Conservation (phyloP, 2,329 filamentous ascomycete genomes). For the Penicillium sp. region DNA sequence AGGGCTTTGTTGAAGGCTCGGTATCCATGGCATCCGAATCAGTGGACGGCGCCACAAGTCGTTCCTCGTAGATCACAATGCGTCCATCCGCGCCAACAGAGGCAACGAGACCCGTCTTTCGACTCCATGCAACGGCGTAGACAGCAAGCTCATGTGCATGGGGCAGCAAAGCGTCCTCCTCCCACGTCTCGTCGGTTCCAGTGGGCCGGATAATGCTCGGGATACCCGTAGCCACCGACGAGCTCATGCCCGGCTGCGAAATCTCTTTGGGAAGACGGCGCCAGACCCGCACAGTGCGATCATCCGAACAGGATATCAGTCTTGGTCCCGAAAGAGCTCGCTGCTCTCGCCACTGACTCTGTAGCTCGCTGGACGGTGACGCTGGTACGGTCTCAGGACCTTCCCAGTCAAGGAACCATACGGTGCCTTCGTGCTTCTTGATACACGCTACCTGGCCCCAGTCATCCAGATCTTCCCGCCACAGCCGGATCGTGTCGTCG, state of each 20-base stretch:
- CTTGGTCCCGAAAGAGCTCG: slow-evolving; percentile 47
- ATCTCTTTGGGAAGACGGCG: slow-evolving; percentile 51
- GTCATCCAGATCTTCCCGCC: slow-evolving; percentile 86
- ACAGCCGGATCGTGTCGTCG: slow-evolving; percentile 83
- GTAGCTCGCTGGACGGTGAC: slow-evolving; percentile 1
- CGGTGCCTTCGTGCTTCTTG: slow-evolving; percentile 75
- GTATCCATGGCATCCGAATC: slow-evolving; percentile 25
- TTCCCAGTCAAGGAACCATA: slow-evolving; percentile 79
- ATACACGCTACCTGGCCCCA: slow-evolving; percentile 86
- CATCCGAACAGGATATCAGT: slow-evolving; percentile 79
- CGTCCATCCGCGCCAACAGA: slow-evolving; percentile 83
- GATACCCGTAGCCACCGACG: slow-evolving; percentile 53
- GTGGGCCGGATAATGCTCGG: slow-evolving; percentile 82
- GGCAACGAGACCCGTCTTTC: slow-evolving; percentile 69
- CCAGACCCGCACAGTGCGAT: slow-evolving; percentile 77
- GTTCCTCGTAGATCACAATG: slow-evolving; percentile 73
- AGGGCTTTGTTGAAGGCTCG: slow-evolving; percentile 27
- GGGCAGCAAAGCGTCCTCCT: slow-evolving; percentile 70
- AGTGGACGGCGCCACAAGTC: slow-evolving; percentile 29
- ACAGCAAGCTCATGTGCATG: slow-evolving; percentile 71
- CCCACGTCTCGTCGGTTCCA: slow-evolving; percentile 75
- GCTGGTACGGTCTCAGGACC: slow-evolving; percentile 35
- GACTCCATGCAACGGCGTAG: slow-evolving; percentile 82
- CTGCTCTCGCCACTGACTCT: slow-evolving; percentile 29
- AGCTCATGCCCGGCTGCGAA: slow-evolving; percentile 30